Evolutionary conservation across 306 rosid genomes (phyloP).

Genomic region (Citrullus mucosospermus): DNA sequence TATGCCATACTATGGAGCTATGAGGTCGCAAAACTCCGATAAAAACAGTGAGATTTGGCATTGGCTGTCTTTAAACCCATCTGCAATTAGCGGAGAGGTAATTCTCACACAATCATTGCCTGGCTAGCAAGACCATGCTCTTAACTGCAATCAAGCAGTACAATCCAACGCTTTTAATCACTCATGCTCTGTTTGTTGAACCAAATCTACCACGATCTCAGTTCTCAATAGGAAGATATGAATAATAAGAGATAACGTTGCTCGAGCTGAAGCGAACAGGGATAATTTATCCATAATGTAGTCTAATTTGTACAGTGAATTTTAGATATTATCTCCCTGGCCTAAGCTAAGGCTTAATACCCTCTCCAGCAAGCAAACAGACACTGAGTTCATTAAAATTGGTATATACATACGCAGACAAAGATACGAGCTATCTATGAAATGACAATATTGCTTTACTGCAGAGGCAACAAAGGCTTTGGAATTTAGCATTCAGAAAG

Average conservation of each 20-base stretch:
- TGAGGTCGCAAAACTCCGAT: no score
- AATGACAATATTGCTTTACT: neutral
- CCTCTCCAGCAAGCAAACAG: neutral
- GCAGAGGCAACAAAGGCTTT: neutral
- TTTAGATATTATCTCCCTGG: neutral
- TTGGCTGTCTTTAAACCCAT: no score
- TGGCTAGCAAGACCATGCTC: neutral
- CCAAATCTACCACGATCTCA: neutral
- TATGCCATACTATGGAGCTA: no score
- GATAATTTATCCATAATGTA: no score
- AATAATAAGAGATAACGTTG: neutral
- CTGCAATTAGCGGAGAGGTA: neutral
- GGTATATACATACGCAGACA: neutral
- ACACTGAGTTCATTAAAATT: neutral
- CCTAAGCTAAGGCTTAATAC: no score
- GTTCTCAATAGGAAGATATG: neutral
- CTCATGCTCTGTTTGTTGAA: neutral
- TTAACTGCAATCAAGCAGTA: neutral
- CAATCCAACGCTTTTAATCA: neutral
- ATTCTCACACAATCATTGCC: no score
- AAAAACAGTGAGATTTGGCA: no score
- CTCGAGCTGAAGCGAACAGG: neutral
- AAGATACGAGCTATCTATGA: neutral
- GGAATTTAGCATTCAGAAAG: neutral
- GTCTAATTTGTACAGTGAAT: neutral